Base-by-base conservation (phyloP, 805 yeast genomes). In the Candida succiphila region DNA sequence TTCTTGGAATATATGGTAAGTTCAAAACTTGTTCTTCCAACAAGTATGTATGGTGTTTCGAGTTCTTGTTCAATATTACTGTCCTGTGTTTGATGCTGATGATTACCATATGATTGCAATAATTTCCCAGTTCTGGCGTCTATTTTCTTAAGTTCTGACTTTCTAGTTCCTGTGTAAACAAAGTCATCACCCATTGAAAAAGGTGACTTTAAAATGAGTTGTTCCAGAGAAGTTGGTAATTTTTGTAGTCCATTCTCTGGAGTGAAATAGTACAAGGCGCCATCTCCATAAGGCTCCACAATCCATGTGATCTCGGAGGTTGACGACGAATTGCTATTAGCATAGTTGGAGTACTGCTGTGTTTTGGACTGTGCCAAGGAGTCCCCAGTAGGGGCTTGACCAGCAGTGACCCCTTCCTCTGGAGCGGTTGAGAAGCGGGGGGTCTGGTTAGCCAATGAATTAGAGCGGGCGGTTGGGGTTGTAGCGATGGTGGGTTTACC, bases 271-370 rank as follows among this genome's bases (percentile, higher is more conserved):
- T 78, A 88, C 4, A 92, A 62, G 0, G 78, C 63, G 1, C 98
- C 98, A 37, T 83, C 95, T 4, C 77, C 78, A 42, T 69, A 72
- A 0, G 97, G 97, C 45, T 92, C 98, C 1, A 92, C 89, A 33
- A 89, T 78, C 89, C 96, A 83, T 0, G 79, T 71, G 33, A 67
- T 7, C 17, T 17, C 21, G 10, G 5, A 12, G 4, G 29, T 27
- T 10, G 8, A 5, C 12, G 14, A 14, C 6, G 8, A 6, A 4
- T 4, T 7, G 21, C n/a, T 19, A 18, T 27, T 27, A 23, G 16
- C 23, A 15, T 17, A 5, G 29, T 7, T 17, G 4, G 16, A n/a
- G n/a, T n/a, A n/a, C n/a, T n/a, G n/a, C 5, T 26, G 7, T 26
- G 17, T 14, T 24, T 24, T n/a, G 12, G 12, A 10, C 29, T 15